Evolutionary conservation across 495 filamentous ascomycete genomes (phyloP).

Genomic region (Penicillium silybi): DNA sequence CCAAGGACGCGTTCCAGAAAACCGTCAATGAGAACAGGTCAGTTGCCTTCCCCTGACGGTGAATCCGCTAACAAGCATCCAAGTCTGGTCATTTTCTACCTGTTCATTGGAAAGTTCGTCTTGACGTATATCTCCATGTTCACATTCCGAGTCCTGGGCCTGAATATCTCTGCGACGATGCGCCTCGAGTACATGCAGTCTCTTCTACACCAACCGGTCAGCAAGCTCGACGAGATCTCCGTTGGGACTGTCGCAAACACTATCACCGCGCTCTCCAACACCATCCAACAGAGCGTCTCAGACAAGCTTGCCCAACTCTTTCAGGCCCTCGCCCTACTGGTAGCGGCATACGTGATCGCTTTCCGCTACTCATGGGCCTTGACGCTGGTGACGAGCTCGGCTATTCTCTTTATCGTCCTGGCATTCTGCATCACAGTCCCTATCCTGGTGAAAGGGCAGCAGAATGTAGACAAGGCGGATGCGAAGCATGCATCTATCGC

Average conservation of each 20-base stretch:
- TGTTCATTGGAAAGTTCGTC: not conserved
- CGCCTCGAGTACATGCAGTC: not conserved
- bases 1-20: not conserved
- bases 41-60: not conserved
- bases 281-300: constrained; percentile 63
- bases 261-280: constrained; percentile 61
- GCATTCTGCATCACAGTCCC: constrained; percentile 16
- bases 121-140: not conserved
- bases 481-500: constrained; percentile 40
- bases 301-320: constrained; percentile 51
- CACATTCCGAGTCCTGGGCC: too few relatives aligned
- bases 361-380: constrained; percentile 48
- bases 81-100: not conserved
- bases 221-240: constrained; percentile 28
- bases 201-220: not conserved
- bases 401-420: constrained; percentile 41
- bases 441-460: constrained; percentile 42
- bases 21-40: not conserved
- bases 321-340: constrained; percentile 43
- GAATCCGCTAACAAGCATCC: too few relatives aligned
- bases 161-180: too few relatives aligned
- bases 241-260: constrained; percentile 45
- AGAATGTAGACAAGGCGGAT: constrained; percentile 24
- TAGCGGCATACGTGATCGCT: constrained; percentile 49
- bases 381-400: constrained; percentile 39